Percentiles rank a stretch among this genome's conserved stretches.
Conservation (phyloP, 768 basidiomycete species). For the Sarcodon aspratus region DNA sequence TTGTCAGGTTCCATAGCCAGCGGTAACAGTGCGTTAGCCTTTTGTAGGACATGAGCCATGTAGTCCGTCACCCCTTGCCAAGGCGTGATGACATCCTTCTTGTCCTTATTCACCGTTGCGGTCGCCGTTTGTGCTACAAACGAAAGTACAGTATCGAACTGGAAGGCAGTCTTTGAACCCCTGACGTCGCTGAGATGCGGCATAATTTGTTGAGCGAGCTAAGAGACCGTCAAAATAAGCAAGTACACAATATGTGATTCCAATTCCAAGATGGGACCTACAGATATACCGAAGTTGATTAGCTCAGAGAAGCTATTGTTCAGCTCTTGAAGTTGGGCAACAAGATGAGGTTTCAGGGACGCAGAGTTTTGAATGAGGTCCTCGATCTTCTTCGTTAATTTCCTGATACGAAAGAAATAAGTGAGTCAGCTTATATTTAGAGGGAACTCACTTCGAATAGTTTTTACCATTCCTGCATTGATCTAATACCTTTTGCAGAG, state of each 20-base stretch:
- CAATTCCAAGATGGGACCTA: slow-evolving; percentile 21
- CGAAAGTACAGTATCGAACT: slow-evolving; percentile 55
- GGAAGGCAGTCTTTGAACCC: slow-evolving; percentile 66
- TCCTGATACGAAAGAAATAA: slow-evolving; percentile 36
- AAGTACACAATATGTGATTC: neutral
- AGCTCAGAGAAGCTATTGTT: slow-evolving; percentile 67
- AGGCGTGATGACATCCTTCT: slow-evolving; percentile 50
- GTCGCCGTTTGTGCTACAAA: slow-evolving; percentile 67
- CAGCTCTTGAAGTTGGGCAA: slow-evolving; percentile 64
- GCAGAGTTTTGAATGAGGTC: slow-evolving; percentile 62
- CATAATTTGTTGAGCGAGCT: slow-evolving; percentile 88
- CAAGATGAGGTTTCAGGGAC: slow-evolving; percentile 60
- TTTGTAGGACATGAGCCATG: slow-evolving; percentile 58
- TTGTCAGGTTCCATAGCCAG: slow-evolving; percentile 66
- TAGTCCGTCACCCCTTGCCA: slow-evolving; percentile 74
- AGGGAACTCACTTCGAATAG: slow-evolving; percentile 54
- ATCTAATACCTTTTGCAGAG: slow-evolving; percentile 73
- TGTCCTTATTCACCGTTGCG: slow-evolving; percentile 56
- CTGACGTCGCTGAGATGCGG: slow-evolving; percentile 79
- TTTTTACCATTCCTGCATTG: slow-evolving; percentile 74
- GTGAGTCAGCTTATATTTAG: neutral
- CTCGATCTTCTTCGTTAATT: slow-evolving; percentile 77
- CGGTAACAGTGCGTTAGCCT: slow-evolving; percentile 61
- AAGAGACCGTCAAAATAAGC: neutral
- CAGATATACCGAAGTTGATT: slow-evolving; percentile 87